phyloP scores from a whole-genome alignment of 2,329 filamentous ascomycete species.

The Penicillium sp. region DNA sequence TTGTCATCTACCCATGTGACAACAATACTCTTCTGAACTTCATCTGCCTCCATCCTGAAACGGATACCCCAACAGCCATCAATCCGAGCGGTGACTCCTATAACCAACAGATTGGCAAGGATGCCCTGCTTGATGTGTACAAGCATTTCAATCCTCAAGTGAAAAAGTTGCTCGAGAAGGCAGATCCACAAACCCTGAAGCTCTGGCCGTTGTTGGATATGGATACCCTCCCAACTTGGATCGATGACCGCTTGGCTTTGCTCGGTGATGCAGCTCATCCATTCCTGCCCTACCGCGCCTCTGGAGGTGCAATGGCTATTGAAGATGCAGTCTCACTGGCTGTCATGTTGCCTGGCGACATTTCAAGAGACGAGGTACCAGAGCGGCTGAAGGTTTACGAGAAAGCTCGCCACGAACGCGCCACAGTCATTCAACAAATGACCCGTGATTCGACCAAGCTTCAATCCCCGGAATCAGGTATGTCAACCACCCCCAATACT shows the following conservation, averaged over 20 bases:
- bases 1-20: constrained; percentile 52
- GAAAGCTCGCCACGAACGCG: constrained; percentile 59
- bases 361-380: constrained; percentile 49
- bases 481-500: not conserved
- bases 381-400: constrained; percentile 63
- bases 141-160: constrained; percentile 48
- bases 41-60: constrained; percentile 54
- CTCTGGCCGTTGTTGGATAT: constrained; percentile 66
- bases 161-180: constrained; percentile 39
- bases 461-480: constrained; percentile 20
- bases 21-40: constrained; percentile 54
- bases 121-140: constrained; percentile 27
- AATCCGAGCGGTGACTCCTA: constrained; percentile 43
- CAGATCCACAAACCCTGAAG: constrained; percentile 51
- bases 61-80: constrained; percentile 28
- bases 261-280: constrained; percentile 71
- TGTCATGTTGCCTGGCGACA: constrained; percentile 56
- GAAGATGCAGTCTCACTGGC: constrained; percentile 66
- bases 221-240: constrained; percentile 59
- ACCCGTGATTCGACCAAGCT: constrained; percentile 45
- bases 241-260: constrained; percentile 56
- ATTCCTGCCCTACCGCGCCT: constrained; percentile 65
- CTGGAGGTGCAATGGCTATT: constrained; percentile 66
- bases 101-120: constrained; percentile 27
- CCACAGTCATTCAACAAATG: constrained; percentile 60